Evolutionary conservation across 2,329 filamentous ascomycete genomes (phyloP).

Genomic region (Fusarium keratoplasticum): DNA sequence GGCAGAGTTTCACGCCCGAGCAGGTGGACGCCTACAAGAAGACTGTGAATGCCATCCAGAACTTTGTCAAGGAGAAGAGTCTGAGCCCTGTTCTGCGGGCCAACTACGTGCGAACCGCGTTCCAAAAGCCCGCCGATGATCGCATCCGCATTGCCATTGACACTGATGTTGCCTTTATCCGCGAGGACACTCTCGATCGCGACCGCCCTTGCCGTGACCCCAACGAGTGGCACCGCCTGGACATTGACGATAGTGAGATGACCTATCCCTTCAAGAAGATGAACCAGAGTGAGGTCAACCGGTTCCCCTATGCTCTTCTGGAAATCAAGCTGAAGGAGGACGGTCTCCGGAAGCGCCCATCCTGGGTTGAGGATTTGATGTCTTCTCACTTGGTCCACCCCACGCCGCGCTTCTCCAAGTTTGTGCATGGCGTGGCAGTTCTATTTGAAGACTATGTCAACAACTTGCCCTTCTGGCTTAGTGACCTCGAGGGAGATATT

Average conservation of each 20-base stretch:
- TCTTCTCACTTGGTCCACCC: conserved; percentile 91
- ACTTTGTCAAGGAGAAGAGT: conserved; percentile 80
- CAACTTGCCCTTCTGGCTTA: conserved; percentile 95
- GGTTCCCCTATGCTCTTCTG: conserved; percentile 90
- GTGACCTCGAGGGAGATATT: conserved; percentile 92
- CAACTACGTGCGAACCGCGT: conserved; percentile 93
- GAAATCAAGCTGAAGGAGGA: conserved; percentile 90
- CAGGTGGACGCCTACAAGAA: conserved; percentile 77
- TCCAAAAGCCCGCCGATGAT: conserved; percentile 94
- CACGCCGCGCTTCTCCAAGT: conserved; percentile 93
- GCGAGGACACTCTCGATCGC: conserved; percentile 79
- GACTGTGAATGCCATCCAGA: conserved; percentile 81
- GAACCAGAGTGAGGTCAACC: conserved; percentile 89
- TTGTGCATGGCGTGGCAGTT: conserved; percentile 90
- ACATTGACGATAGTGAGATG: conserved; percentile 87
- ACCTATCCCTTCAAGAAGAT: conserved; percentile 89
- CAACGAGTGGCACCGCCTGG: conserved; percentile 87
- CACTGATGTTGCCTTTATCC: conserved; percentile 89
- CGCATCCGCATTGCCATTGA: conserved; percentile 93
- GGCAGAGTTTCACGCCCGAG: conserved; percentile 74
- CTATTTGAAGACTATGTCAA: conserved; percentile 98
- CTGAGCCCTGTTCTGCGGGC: conserved; percentile 89
- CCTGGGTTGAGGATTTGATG: conserved; percentile 94
- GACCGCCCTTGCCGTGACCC: conserved; percentile 91
- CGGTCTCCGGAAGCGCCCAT: conserved; percentile 73